Evolutionary conservation across 495 filamentous ascomycete species (phyloP).

Genomic region (Aspergillus funiculosus): DNA sequence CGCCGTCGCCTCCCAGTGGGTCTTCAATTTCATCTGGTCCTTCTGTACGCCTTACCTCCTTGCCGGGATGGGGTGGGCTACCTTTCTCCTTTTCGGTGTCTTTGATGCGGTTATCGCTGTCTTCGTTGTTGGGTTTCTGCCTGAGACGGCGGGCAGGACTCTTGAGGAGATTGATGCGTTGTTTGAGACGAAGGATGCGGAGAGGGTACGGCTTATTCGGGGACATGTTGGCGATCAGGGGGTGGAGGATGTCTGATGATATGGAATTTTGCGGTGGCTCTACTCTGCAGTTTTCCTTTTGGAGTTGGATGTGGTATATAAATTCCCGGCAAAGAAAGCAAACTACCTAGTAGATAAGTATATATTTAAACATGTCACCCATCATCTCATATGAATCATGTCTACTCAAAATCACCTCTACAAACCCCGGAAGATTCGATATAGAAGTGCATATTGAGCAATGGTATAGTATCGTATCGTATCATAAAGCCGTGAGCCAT

Average conservation of each 20-base stretch:
- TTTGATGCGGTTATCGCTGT: slow-evolving; percentile 35
- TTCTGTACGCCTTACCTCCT: slow-evolving; percentile 50
- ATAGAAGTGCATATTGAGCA: no score
- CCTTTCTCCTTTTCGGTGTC: slow-evolving; percentile 45
- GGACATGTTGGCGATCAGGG: not conserved
- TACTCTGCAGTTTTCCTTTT: no score
- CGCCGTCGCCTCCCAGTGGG: slow-evolving; percentile 47
- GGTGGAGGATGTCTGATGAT: not conserved
- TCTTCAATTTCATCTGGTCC: slow-evolving; percentile 50
- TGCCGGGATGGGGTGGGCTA: slow-evolving; percentile 42
- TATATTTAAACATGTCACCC: no score
- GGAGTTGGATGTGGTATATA: not conserved
- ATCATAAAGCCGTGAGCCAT: no score
- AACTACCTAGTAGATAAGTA: no score
- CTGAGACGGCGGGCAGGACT: slow-evolving; percentile 63
- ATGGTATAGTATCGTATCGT: slow-evolving; percentile 5
- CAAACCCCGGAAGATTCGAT: no score
- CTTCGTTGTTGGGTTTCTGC: slow-evolving; percentile 43
- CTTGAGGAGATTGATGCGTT: slow-evolving; percentile 66
- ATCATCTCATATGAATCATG: no score
- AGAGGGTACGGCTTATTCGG: not conserved
- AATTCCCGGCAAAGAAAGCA: no score
- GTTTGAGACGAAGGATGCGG: slow-evolving; percentile 39
- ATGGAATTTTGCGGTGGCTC: no score
- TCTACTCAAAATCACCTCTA: no score